Conservation (phyloP, 768 basidiomycete genomes). For the Leccinum subtestaceum region DNA sequence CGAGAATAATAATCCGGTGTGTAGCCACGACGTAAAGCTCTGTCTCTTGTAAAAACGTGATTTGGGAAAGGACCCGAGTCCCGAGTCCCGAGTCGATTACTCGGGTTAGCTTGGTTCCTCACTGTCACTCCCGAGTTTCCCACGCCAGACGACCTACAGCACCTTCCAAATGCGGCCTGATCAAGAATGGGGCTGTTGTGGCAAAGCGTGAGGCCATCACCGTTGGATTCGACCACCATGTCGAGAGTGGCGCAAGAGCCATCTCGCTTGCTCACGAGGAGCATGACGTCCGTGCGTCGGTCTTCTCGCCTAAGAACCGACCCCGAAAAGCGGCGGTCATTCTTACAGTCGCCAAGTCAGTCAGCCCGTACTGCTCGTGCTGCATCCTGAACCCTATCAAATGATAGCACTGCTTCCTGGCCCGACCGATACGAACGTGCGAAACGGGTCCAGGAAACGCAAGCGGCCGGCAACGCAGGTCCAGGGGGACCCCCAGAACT, state of each 20-base stretch:
- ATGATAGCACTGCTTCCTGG: slow-evolving; percentile 8
- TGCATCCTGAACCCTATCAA: slow-evolving; percentile 3
- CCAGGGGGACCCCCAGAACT: background rate
- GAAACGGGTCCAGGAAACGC: slow-evolving; percentile 9
- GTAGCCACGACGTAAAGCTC: background rate
- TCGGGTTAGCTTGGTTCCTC: background rate
- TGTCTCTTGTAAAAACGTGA: background rate
- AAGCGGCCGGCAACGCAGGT: background rate
- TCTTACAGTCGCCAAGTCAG: slow-evolving; percentile 15
- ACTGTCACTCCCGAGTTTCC: slow-evolving; percentile 6
- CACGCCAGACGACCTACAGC: slow-evolving; percentile 23
- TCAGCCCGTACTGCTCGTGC: background rate
- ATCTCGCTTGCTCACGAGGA: slow-evolving; percentile 24
- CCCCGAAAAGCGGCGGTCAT: background rate
- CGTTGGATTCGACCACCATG: slow-evolving; percentile 16
- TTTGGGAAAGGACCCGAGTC: background rate
- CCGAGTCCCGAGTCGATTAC: background rate
- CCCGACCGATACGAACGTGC: background rate
- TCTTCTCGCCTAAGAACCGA: slow-evolving; percentile 21
- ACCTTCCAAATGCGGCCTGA: slow-evolving; percentile 31
- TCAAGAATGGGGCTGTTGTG: slow-evolving; percentile 8
- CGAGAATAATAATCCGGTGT: background rate
- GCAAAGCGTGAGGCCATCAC: background rate
- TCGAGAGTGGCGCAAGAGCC: slow-evolving; percentile 9
- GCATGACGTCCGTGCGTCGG: slow-evolving; percentile 23